Percentiles rank a stretch among this genome's conserved stretches.
Evolutionary conservation across 2,329 filamentous ascomycete genomes (phyloP).

Genomic region (Aspergillus glaucus): DNA sequence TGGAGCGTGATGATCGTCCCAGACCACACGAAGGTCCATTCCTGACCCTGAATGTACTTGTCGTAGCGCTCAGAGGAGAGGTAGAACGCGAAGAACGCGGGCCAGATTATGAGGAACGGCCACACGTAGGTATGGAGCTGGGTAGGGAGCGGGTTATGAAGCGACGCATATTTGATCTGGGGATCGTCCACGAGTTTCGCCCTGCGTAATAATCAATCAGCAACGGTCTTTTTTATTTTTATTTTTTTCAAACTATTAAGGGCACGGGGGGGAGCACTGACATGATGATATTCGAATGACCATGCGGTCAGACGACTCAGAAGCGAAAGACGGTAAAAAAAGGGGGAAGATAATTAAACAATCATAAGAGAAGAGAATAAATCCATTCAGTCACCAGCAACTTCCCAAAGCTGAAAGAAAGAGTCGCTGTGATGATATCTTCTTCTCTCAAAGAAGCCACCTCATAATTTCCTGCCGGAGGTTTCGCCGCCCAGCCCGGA

Average conservation of each 20-base stretch:
- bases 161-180: slow-evolving; percentile 79
- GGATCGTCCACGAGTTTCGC: slow-evolving; percentile 82
- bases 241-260: slow-evolving; percentile 2
- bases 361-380: slow-evolving; percentile 18
- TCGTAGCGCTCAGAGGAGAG: slow-evolving; percentile 78
- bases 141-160: slow-evolving; percentile 78
- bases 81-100: slow-evolving; percentile 82
- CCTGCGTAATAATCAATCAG: slow-evolving; percentile 39
- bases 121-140: slow-evolving; percentile 83
- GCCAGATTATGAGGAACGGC: slow-evolving; percentile 91
- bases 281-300: slow-evolving; percentile 30
- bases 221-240: slow-evolving; percentile 3
- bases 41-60: slow-evolving; percentile 81
- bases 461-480: slow-evolving; percentile 18
- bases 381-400: slow-evolving; percentile 1
- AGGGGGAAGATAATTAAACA: slow-evolving; percentile 11
- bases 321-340: slow-evolving; percentile 5
- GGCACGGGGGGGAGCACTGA: slow-evolving; percentile 14
- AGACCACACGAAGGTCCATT: slow-evolving; percentile 97
- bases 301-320: slow-evolving; percentile 21
- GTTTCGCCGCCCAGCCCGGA: slow-evolving; percentile 14
- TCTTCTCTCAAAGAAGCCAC: slow-evolving; percentile 19
- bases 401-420: slow-evolving; percentile 1
- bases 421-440: slow-evolving; percentile 1
- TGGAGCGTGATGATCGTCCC: slow-evolving; percentile 83